Conservation (phyloP, 2,329 filamentous ascomycete species). For the Microsporum canis region DNA sequence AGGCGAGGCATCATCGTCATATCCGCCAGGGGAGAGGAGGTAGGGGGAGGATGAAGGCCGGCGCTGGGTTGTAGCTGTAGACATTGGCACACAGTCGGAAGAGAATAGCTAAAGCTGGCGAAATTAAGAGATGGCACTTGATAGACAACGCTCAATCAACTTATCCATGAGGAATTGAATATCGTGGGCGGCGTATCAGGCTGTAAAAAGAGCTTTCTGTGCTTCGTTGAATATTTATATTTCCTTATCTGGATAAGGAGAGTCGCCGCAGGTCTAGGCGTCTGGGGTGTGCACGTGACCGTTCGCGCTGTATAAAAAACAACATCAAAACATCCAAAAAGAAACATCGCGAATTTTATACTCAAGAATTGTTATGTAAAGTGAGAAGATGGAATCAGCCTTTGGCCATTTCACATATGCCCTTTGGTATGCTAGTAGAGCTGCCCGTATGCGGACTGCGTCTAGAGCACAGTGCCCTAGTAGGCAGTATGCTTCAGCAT, state of each 20-base stretch:
- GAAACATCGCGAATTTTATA: too few species aligned
- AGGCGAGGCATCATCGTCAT: conserved; percentile 59
- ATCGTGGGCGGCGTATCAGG: not conserved
- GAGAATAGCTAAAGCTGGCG: not conserved
- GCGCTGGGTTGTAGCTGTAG: not conserved
- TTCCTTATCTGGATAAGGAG: not conserved
- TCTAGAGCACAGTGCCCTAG: too few species aligned
- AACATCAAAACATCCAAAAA: too few species aligned
- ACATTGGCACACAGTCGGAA: not conserved
- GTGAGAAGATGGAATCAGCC: too few species aligned
- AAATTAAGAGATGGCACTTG: not conserved
- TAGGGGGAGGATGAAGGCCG: conserved; percentile 24
- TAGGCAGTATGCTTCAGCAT: too few species aligned
- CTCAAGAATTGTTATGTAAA: too few species aligned
- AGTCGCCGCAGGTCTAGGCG: not conserved
- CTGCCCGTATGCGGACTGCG: too few species aligned
- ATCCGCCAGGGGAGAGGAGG: conserved; percentile 52
- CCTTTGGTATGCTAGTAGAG: too few species aligned
- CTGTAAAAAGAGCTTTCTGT: not conserved
- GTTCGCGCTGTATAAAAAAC: too few species aligned
- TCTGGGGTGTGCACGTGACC: not conserved
- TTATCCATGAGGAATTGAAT: not conserved
- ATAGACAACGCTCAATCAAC: not conserved
- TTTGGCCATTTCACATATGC: too few species aligned
- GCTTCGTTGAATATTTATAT: not conserved